These are phyloP conservation scores for Rhynchosporium agropyri DNA, from an alignment of 2,329 filamentous ascomycete genomes.

Conservation along the genomic window DNA sequence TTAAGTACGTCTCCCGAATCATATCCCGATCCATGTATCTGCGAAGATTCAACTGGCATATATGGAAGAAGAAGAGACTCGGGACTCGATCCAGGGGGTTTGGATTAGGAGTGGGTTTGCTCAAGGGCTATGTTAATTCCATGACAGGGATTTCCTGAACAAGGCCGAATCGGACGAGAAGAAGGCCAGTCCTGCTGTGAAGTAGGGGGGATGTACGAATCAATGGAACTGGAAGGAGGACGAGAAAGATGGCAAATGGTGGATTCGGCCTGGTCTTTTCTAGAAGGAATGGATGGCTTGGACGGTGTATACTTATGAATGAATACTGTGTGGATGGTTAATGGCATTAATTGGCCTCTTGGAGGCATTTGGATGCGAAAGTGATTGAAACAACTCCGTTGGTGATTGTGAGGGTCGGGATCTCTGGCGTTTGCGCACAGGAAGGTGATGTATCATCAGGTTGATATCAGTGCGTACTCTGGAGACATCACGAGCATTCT, in stretches of 20 bases:
- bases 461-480: too few species aligned
- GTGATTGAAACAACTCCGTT: not conserved
- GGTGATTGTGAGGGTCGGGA: too few species aligned
- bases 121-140: conserved; percentile 19
- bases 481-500: too few species aligned
- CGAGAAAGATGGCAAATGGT: not conserved
- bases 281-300: not conserved
- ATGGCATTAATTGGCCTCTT: conserved; percentile 2
- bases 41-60: not conserved
- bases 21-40: not conserved
- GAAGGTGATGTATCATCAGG: too few species aligned
- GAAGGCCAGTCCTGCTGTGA: conserved; percentile 25
- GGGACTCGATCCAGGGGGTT: too few species aligned
- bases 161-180: conserved; percentile 32
- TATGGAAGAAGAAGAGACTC: too few species aligned
- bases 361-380: not conserved
- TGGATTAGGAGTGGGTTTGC: too few species aligned
- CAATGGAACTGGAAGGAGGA: too few species aligned
- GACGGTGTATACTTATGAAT: conserved; percentile 29
- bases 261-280: conserved; percentile 11
- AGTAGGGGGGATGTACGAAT: conserved; percentile 17
- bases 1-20: conserved; percentile 39
- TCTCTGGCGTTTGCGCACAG: too few species aligned
- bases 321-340: conserved; percentile 26
- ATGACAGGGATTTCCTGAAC: conserved; percentile 36